These are phyloP conservation scores for Psilocybe azurescens DNA, from an alignment of 768 basidiomycete genomes.

Conservation along the genomic window DNA sequence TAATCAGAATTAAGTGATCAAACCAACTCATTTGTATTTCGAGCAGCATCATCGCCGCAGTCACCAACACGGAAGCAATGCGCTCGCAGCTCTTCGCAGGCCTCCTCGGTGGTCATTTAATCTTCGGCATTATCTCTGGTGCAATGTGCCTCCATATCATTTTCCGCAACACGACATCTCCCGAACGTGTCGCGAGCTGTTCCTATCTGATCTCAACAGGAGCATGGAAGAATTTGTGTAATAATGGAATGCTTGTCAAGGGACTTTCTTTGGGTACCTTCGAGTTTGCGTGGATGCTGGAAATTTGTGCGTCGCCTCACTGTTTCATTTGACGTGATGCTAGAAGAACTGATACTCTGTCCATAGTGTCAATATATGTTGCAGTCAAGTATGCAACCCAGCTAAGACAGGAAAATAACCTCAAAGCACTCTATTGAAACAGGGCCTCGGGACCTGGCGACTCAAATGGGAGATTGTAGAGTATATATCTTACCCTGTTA, in stretches of 20 bases:
- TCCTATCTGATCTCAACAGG: neutral
- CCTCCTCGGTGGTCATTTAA: conserved; percentile 30
- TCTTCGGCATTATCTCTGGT: conserved; percentile 33
- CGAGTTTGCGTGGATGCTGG: neutral
- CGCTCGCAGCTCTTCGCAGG: conserved; percentile 13
- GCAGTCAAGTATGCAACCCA: neutral
- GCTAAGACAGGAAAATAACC: neutral
- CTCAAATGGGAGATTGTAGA: neutral
- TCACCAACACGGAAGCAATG: conserved; percentile 23
- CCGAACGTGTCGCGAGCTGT: neutral
- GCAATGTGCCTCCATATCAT: conserved; percentile 32
- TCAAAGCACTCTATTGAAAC: neutral
- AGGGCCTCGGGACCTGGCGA: neutral
- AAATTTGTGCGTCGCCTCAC: neutral
- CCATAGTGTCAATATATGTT: neutral
- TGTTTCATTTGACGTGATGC: no score
- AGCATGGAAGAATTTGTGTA: neutral
- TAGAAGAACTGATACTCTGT: neutral
- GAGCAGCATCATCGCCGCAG: conserved; percentile 11
- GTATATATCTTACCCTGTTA: neutral
- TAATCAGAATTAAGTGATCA: neutral
- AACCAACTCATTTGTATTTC: conserved; percentile 8
- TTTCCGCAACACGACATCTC: conserved; percentile 23
- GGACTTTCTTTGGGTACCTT: neutral
- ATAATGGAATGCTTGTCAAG: neutral